These are phyloP conservation scores for Pterulicium gracile DNA, from an alignment of 1,284 basidiomycete species.

Conservation along the genomic window DNA sequence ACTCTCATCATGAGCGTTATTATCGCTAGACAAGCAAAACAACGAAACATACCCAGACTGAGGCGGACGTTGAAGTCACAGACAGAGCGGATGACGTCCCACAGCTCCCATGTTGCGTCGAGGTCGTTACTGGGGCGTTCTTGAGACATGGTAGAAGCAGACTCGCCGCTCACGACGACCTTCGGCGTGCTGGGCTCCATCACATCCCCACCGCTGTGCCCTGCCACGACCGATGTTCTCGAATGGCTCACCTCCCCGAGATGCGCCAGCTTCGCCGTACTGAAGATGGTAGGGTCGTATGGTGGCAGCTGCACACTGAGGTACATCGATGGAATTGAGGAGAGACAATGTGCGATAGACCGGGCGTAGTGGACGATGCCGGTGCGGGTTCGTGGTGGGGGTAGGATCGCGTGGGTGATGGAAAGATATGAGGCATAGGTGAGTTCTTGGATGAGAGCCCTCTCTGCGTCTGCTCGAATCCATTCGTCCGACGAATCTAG, in stretches of 20 bases:
- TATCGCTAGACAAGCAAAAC: constrained; percentile 3
- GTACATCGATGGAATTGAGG: constrained; percentile 58
- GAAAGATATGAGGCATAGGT: constrained; percentile 91
- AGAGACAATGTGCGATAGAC: constrained; percentile 72
- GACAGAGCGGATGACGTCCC: constrained; percentile 86
- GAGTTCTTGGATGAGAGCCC: constrained; percentile 92
- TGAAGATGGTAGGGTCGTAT: constrained; percentile 59
- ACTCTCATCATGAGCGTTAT: constrained; percentile 10
- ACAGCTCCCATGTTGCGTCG: constrained; percentile 93
- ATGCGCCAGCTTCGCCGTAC: constrained; percentile 11
- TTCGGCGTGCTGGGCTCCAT: constrained; percentile 23
- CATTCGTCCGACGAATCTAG: constrained; percentile 90
- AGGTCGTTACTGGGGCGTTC: constrained; percentile 42
- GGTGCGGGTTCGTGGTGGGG: constrained; percentile 80
- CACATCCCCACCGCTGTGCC: too few species aligned
- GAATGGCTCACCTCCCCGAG: constrained; percentile 1
- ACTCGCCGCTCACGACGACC: constrained; percentile 19
- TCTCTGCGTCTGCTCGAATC: constrained; percentile 92
- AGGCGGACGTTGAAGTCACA: constrained; percentile 83
- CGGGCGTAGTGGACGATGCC: constrained; percentile 90
- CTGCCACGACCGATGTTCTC: constrained; percentile 11
- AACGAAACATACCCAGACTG: constrained; percentile 50
- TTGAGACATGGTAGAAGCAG: constrained; percentile 20
- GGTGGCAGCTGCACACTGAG: constrained; percentile 79
- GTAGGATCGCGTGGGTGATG: constrained; percentile 77